A percentile compares a stretch with the other conserved stretches of the same genome.
These are phyloP conservation scores for Torulaspora franciscae DNA, from an alignment of 805 yeast species.

Conservation along the genomic window DNA sequence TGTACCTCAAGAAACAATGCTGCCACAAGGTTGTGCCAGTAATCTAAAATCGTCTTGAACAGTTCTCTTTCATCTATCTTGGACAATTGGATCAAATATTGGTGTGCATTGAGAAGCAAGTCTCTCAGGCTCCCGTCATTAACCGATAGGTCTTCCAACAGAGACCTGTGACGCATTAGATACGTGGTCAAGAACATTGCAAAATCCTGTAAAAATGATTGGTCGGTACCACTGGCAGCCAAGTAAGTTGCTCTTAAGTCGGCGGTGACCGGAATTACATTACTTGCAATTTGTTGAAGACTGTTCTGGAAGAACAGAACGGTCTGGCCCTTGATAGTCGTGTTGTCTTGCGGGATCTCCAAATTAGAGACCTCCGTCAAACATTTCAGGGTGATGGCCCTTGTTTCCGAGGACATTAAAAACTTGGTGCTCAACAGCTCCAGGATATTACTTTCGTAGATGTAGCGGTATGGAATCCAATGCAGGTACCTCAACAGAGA, in stretches of 20 bases:
- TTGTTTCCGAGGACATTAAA: constrained; percentile 68
- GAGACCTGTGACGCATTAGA: constrained; percentile 62
- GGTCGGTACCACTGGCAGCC: constrained; percentile 74
- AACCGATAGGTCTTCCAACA: constrained; percentile 47
- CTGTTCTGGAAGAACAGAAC: constrained; percentile 65
- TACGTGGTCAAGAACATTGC: constrained; percentile 90
- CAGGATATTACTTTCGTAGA: constrained; percentile 82
- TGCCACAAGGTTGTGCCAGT: constrained; percentile 85
- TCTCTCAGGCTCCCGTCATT: constrained; percentile 49
- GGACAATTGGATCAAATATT: constrained; percentile 77
- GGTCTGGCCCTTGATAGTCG: constrained; percentile 43
- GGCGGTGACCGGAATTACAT: constrained; percentile 65
- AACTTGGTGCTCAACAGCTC: constrained; percentile 69
- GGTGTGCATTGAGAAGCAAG: constrained; percentile 65
- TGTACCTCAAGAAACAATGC: constrained; percentile 83
- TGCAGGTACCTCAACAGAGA: constrained; percentile 80
- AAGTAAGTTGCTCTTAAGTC: constrained; percentile 70
- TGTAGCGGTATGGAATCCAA: constrained; percentile 90
- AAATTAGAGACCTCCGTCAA: constrained; percentile 84
- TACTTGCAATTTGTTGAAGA: constrained; percentile 58
- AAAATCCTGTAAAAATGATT: constrained; percentile 89
- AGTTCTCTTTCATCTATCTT: constrained; percentile 92
- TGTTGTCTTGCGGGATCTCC: constrained; percentile 49
- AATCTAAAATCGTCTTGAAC: constrained; percentile 91
- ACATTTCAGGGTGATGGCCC: constrained; percentile 85